Evolutionary conservation across 495 filamentous ascomycete species (phyloP), one percentile per base, ranked within the genome.

Genomic region (Penicillium atrosanguineum): DNA sequence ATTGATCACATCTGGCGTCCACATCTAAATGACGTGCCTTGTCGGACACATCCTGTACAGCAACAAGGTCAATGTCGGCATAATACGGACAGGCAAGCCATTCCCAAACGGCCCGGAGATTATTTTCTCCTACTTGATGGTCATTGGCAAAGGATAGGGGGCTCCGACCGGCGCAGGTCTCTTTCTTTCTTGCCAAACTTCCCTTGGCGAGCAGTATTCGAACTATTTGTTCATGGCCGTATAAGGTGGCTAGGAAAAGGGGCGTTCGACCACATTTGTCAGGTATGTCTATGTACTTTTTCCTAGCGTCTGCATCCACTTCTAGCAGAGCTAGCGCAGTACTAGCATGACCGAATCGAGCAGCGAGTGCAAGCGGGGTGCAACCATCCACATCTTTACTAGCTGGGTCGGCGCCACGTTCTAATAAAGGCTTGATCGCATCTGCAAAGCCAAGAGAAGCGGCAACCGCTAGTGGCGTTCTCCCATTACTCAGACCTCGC

Each of bases 121-220:
- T 34, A 9, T 51, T 34, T 12, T 44, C n/a, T 11, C 38, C 31
- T 7, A 6, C n/a, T 1, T 21, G 20, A 14, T 47, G n/a, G n/a
- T 31, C 26, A 16, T 29, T 15, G 44, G 44, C 38, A 15, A 48
- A 12, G 2, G 49, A 57, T 7, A 52, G 9, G 18, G 55, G 44
- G 6, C 48, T 57, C 12, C 55, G 49, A 36, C 49, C 49, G 3
- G 55, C 49, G 37, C 44, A 48, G 7, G 55, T 52, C 38, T 44
- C 6, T 26, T 11, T 44, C 12, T 52, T 3, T 15, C 47, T 47
- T 11, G 53, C 53, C 21, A 39, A 38, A 28, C 44, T 52, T 7
- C 55, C 55, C 16, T 39, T 20, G 16, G 28, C 19, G 4, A 57
- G 44, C 9, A 57, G 38, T 15, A 52, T 29, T 16, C 45, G 26